These are phyloP conservation scores for Tetrahymena malaccensis DNA, from an alignment of 73 alveolate species.

Conservation along the genomic window DNA sequence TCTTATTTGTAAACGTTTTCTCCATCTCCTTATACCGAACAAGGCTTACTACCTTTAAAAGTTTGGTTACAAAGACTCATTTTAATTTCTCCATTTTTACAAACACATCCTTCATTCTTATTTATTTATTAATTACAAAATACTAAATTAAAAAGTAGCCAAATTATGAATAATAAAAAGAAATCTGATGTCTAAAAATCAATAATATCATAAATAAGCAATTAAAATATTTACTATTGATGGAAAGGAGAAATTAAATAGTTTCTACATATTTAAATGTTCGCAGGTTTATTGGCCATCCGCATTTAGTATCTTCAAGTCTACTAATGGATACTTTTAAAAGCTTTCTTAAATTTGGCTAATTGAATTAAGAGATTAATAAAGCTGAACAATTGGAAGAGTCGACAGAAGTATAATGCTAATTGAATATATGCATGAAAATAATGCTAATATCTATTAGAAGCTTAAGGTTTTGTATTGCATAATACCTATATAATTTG, in stretches of 20 bases:
- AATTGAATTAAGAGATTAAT: background rate
- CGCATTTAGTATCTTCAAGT: background rate
- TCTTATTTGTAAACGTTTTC: background rate
- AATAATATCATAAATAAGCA: too few species aligned
- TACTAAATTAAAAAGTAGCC: background rate
- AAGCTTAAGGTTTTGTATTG: background rate
- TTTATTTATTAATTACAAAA: background rate
- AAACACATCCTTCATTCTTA: background rate
- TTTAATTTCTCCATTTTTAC: background rate
- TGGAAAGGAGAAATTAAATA: background rate
- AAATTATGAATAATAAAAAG: background rate
- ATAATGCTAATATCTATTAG: background rate
- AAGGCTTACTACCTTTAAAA: background rate
- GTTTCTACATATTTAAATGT: background rate
- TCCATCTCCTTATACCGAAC: background rate
- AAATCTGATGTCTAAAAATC: background rate
- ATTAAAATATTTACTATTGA: background rate
- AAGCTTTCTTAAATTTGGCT: background rate
- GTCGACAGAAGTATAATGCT: background rate
- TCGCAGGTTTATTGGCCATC: background rate
- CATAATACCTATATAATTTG: background rate
- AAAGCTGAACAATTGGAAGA: background rate
- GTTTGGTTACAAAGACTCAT: background rate
- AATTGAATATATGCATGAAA: background rate
- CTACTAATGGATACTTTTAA: background rate